These are phyloP conservation scores for Miscanthus sacchariflorus DNA, from an alignment of 202 grass and related monocot species.

Conservation along the genomic window DNA sequence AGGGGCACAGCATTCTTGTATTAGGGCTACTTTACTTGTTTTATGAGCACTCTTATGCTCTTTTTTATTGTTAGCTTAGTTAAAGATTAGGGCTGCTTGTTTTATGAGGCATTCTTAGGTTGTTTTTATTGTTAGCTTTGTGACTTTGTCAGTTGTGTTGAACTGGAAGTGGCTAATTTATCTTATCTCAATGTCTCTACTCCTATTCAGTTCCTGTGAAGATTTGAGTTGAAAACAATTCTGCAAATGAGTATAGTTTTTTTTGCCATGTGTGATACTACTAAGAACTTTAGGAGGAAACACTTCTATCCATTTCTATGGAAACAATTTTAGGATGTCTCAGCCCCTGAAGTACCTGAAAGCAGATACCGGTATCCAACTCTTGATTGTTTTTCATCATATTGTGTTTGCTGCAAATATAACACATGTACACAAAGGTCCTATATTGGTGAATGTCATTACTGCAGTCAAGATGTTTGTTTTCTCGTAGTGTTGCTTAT, in stretches of 20 bases:
- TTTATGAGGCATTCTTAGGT: background rate
- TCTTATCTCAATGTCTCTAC: background rate
- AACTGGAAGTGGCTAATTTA: background rate
- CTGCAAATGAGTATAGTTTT: too few species aligned
- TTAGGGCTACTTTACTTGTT: background rate
- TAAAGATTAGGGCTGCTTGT: background rate
- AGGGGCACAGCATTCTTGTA: background rate
- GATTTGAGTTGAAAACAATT: background rate
- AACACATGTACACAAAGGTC: background rate
- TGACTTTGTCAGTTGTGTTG: background rate
- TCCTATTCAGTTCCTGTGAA: background rate
- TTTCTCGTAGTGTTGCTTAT: background rate
- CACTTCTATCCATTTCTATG: background rate
- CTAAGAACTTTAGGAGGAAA: background rate
- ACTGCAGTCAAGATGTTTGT: background rate
- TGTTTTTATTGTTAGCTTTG: background rate
- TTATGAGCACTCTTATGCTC: background rate
- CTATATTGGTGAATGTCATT: background rate
- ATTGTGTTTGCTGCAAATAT: background rate
- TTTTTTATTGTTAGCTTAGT: background rate
- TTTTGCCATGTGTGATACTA: too few species aligned
- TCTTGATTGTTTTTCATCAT: background rate
- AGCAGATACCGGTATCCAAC: background rate
- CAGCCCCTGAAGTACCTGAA: background rate
- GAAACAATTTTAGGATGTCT: background rate